Percentiles rank a stretch among this genome's conserved stretches.
Conservation (phyloP, 2,329 filamentous ascomycete species). For the Didymella segeticola region DNA sequence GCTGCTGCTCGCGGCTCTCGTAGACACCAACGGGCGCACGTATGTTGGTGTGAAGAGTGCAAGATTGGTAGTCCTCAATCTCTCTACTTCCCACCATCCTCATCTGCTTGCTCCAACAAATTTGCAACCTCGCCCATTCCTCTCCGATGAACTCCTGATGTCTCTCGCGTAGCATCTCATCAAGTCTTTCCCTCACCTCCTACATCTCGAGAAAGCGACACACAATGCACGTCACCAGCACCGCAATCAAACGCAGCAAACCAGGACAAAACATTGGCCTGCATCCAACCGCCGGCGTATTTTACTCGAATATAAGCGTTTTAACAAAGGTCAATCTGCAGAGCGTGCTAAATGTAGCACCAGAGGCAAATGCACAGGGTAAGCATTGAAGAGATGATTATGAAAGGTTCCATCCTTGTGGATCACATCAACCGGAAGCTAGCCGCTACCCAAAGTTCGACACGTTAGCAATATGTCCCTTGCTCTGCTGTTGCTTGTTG, state of each 20-base stretch:
- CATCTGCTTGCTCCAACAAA: too few relatives aligned
- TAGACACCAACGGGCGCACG: too few relatives aligned
- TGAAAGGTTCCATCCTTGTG: too few relatives aligned
- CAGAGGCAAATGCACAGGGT: slow-evolving; percentile 1
- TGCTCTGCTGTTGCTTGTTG: too few relatives aligned
- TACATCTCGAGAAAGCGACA: background rate
- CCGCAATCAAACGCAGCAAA: background rate
- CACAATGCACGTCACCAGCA: background rate
- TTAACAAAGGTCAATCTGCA: background rate
- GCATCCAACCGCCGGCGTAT: background rate
- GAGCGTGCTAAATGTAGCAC: background rate
- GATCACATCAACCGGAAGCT: too few relatives aligned
- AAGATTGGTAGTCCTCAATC: too few relatives aligned
- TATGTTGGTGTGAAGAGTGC: too few relatives aligned
- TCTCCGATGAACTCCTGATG: background rate
- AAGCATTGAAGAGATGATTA: background rate
- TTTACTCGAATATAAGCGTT: background rate
- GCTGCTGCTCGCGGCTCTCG: too few relatives aligned
- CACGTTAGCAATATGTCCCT: too few relatives aligned
- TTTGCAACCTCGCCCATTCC: background rate
- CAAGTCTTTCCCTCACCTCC: background rate
- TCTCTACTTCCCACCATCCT: too few relatives aligned
- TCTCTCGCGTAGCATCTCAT: background rate
- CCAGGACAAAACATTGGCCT: background rate
- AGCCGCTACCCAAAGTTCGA: too few relatives aligned